A percentile compares a stretch with the other conserved stretches of the same genome.
Conservation (phyloP, 2,329 filamentous ascomycete species). For the Aspergillaceae sp. region DNA sequence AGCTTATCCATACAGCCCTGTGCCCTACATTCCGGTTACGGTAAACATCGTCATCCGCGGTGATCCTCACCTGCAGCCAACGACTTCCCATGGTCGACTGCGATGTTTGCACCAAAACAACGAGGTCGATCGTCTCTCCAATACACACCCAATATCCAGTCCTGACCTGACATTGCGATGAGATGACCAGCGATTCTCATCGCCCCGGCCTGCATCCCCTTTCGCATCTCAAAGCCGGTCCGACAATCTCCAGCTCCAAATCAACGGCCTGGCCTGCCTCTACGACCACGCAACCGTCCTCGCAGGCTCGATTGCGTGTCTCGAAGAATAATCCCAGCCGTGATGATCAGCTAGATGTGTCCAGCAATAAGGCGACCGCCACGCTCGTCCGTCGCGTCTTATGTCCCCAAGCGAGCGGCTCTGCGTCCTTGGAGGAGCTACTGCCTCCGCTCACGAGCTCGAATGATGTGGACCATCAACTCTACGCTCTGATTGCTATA, state of each 20-base stretch:
- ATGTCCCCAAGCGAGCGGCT: slow-evolving; percentile 53
- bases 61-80: not conserved
- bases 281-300: slow-evolving; percentile 17
- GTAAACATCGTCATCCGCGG: slow-evolving; percentile 8
- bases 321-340: slow-evolving; percentile 22
- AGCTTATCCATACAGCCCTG: slow-evolving; percentile 18
- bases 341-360: slow-evolving; percentile 38
- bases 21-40: slow-evolving; percentile 21
- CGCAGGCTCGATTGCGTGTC: slow-evolving; percentile 22
- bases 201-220: slow-evolving; percentile 34
- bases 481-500: slow-evolving; percentile 87
- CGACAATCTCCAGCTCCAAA: slow-evolving; percentile 29
- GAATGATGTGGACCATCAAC: slow-evolving; percentile 84
- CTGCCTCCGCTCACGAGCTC: slow-evolving; percentile 88
- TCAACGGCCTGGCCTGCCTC: slow-evolving; percentile 22
- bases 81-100: too few species aligned
- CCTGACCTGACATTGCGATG: slow-evolving; percentile 19
- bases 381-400: slow-evolving; percentile 75
- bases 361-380: slow-evolving; percentile 70
- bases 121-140: too few species aligned
- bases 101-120: too few species aligned
- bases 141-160: not conserved
- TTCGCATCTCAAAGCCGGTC: slow-evolving; percentile 29
- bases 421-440: slow-evolving; percentile 65
- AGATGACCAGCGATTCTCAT: slow-evolving; percentile 30